Base-by-base conservation (phyloP, 2,329 filamentous ascomycete species). In the Fusarium pininemorale region DNA sequence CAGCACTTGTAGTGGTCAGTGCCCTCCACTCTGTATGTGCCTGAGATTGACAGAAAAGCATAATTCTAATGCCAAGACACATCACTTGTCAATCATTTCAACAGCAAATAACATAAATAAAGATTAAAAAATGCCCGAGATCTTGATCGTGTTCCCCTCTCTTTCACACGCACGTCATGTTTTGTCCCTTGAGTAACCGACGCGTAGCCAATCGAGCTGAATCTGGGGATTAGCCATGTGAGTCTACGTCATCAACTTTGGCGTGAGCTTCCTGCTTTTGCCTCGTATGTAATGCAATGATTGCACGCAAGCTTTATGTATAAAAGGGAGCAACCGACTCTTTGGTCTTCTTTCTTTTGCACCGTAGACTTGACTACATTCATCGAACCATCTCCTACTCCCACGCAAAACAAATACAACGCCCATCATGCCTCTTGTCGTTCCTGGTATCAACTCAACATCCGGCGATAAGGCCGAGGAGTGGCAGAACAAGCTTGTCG, bases 401-500 rank as follows among this genome's bases (percentile, higher is more conserved):
- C 30, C 42, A 44, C 48, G 18, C 16, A 55, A 44, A 41, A 32
- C 32, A 51, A 41, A 44, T 7, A 41, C 26, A 39, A n/a, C 44
- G 32, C 44, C 50, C 68, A 80, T n/a, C 83, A 91, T 92, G 90
- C 90, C 90, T 88, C 90, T 92, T 82, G 85, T 92, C 76, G 86
- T 90, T 24, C 89, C 90, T 63, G 88, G 87, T 78, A 82, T 91
- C 75, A 90, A 85, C 72, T 84, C 82, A 70, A 83, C 82, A 70
- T 81, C 84, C 45, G 80, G 80, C 72, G 78, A 83, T 79, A 85
- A 85, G 81, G 88, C 86, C 41, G 84, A 89, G 67, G 85, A 90
- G 77, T 92, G 90, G 90, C 83, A 83, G 74, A 87, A 86, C 81
- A 90, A 91, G 84, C 84, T 92, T 9, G 86, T 90, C 51, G 90